A percentile compares a stretch with the other conserved stretches of the same genome.
Evolutionary conservation across 495 filamentous ascomycete genomes (phyloP).

Genomic region (Hypoxylon fragiforme): DNA sequence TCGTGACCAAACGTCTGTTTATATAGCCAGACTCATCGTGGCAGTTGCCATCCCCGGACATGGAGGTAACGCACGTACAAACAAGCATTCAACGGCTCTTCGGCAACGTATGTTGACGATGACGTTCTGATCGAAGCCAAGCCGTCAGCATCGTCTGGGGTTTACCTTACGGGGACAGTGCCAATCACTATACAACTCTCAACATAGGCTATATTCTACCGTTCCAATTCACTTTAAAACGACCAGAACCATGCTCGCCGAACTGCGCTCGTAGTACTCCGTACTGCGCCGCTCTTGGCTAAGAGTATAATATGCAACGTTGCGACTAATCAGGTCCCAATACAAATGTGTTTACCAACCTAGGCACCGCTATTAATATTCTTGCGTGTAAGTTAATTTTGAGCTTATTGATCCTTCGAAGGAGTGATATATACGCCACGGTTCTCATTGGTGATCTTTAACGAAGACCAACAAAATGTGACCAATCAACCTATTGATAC

Average conservation of each 20-base stretch:
- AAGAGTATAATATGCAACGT: slow-evolving; percentile 5
- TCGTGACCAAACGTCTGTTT: no score
- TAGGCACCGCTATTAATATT: no score
- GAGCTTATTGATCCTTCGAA: no score
- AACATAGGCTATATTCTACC: background rate
- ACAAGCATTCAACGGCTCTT: slow-evolving; percentile 13
- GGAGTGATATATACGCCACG: no score
- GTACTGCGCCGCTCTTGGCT: background rate
- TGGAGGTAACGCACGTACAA: no score
- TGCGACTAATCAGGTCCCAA: slow-evolving; percentile 15
- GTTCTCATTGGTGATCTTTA: no score
- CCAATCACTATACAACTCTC: background rate
- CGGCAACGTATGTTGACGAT: slow-evolving; percentile 7
- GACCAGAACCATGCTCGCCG: background rate
- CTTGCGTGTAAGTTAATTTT: no score
- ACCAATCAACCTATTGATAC: no score
- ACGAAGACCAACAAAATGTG: no score
- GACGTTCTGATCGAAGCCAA: slow-evolving; percentile 16
- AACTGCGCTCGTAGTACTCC: background rate
- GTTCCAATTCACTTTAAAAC: background rate
- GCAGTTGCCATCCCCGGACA: no score
- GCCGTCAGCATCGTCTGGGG: background rate
- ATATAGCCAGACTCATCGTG: no score
- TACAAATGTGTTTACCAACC: no score
- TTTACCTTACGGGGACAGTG: background rate